A percentile compares a stretch with the other conserved stretches of the same genome.
phyloP scores from a whole-genome alignment of 257 asterid species.

The Rauvolfia tetraphylla region DNA sequence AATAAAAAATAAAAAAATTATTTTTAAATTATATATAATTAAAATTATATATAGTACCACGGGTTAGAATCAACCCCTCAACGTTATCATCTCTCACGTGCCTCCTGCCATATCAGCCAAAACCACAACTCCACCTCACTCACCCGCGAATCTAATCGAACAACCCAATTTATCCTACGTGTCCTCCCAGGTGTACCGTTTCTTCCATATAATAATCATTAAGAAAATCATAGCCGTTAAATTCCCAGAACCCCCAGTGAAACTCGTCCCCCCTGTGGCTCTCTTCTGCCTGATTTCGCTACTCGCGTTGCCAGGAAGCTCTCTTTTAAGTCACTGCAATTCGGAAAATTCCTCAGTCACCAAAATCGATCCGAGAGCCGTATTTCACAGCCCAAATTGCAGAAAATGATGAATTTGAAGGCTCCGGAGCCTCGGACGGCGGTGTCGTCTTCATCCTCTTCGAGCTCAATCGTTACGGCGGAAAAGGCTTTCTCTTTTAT shows the following conservation, averaged over 20 bases:
- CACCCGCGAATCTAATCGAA: conserved; percentile 21
- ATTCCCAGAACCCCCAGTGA: background rate
- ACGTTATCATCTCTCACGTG: conserved; percentile 23
- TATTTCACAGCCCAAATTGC: background rate
- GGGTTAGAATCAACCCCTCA: no score
- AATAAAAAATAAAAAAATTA: no score
- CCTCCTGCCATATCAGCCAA: conserved; percentile 29
- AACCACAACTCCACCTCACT: background rate
- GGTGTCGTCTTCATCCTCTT: conserved; percentile 29
- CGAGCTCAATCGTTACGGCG: conserved; percentile 61
- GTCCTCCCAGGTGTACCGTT: conserved; percentile 27
- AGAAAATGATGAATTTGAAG: conserved; percentile 42
- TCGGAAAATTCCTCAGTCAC: background rate
- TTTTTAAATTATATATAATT: no score
- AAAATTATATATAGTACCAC: no score
- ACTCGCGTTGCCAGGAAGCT: background rate
- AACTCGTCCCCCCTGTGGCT: background rate
- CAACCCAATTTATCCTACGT: conserved; percentile 32
- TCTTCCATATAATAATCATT: background rate
- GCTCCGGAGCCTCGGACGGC: conserved; percentile 61
- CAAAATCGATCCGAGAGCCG: background rate
- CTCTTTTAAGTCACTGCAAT: background rate
- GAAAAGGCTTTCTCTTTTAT: conserved; percentile 90
- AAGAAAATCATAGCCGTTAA: conserved; percentile 20
- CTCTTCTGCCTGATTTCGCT: background rate